phyloP scores from a whole-genome alignment of 495 filamentous ascomycete genomes.

The Hypoxylon crocopeplum region DNA sequence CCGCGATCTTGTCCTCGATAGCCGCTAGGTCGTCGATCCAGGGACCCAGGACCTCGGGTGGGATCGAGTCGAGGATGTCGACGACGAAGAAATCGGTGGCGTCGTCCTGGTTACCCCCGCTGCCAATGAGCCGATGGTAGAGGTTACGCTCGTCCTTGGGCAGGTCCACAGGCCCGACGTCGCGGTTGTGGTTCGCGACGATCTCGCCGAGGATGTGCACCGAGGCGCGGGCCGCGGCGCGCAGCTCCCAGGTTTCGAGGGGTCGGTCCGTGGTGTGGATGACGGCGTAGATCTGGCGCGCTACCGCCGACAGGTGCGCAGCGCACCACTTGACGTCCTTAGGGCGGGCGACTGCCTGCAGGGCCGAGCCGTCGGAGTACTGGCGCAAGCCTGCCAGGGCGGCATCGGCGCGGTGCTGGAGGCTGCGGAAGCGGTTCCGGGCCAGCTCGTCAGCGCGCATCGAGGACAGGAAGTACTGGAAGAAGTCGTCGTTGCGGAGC shows the following conservation, averaged over 20 bases:
- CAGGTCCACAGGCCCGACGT: slow-evolving; percentile 30
- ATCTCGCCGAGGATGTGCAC: slow-evolving; percentile 49
- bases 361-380: slow-evolving; percentile 35
- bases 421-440: slow-evolving; percentile 48
- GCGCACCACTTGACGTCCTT: slow-evolving; percentile 49
- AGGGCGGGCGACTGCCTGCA: slow-evolving; percentile 5
- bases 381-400: slow-evolving; percentile 47
- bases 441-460: slow-evolving; percentile 46
- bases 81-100: no score
- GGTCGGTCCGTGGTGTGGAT: no score
- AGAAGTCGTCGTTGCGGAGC: slow-evolving; percentile 52
- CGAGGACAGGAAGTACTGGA: slow-evolving; percentile 48
- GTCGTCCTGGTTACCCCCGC: slow-evolving; percentile 42
- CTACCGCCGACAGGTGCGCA: slow-evolving; percentile 44
- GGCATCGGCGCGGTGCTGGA: slow-evolving; percentile 47
- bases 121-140: slow-evolving; percentile 48
- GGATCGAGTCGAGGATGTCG: slow-evolving; percentile 46
- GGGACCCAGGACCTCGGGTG: slow-evolving; percentile 30
- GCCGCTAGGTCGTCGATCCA: slow-evolving; percentile 29
- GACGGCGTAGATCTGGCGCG: slow-evolving; percentile 43
- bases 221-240: no score
- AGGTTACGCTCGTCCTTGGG: slow-evolving; percentile 43
- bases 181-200: slow-evolving; percentile 43
- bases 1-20: slow-evolving; percentile 15
- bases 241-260: no score